Evolutionary conservation across 2,329 filamentous ascomycete species (phyloP), one percentile per base, ranked within the genome.

Genomic region (Helicocarpus griseus): DNA sequence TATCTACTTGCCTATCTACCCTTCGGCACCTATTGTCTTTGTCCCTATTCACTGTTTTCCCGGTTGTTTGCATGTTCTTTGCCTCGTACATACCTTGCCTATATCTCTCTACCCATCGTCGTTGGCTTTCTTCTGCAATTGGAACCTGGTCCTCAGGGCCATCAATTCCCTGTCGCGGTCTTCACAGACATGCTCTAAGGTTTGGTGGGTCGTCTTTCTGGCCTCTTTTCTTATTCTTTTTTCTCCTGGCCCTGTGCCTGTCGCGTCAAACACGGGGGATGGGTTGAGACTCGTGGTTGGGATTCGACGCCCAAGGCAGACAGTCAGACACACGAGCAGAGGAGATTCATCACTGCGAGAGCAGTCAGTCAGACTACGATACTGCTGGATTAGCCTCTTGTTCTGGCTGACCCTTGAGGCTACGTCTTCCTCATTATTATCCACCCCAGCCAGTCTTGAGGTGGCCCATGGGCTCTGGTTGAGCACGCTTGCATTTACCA

Each of bases 1-100:
- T 50, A n/a, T n/a, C n/a, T n/a, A n/a, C n/a, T n/a, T 50, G 56
- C 31, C 47, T 48, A 19, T 38, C 36, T 44, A n/a, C 52, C 33
- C 33, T 38, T 48, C 19, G 29, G 17, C 11, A 35, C 28, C 29
- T 11, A 46, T 46, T 28, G 14, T 29, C 24, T 43, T 28, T 43
- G 22, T 43, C 28, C 39, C 13, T 3, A n/a, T 5, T 8, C 13
- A 8, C 14, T 28, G 22, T n/a, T 19, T n/a, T 26, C 40, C 21
- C 21, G 24, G 2, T 28, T 43, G 7, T 17, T 43, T 4, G 5
- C 33, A 33, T 29, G 13, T 11, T 17, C 28, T 6, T 17, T 35
- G 9, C 5, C 17, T 22, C 29, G 28, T 46, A 35, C 43, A 26
- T 35, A n/a, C 24, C n/a, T 46, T 22, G 29, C 31, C 31, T 35